phyloP scores from a whole-genome alignment of 257 asterid genomes.

The Anisodus tanguticus region DNA sequence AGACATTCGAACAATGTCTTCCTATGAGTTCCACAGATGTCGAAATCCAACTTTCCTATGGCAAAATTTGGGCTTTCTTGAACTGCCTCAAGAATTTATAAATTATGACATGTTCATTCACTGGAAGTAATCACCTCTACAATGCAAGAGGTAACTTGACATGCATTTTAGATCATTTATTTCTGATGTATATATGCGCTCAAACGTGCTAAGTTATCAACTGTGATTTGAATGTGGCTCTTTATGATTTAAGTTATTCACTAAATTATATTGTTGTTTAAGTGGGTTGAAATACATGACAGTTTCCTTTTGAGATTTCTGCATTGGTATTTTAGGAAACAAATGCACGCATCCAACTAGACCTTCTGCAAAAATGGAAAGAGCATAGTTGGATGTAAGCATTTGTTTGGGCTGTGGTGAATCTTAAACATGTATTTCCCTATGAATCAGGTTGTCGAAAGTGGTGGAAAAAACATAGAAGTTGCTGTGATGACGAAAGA shows the following conservation, averaged over 20 bases:
- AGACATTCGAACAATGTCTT: neutral
- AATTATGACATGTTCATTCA: neutral
- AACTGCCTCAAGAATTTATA: neutral
- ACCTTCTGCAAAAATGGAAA: neutral
- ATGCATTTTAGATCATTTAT: neutral
- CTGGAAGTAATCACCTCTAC: neutral
- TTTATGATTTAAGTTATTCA: neutral
- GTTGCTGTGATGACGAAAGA: conserved; percentile 94
- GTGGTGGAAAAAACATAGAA: conserved; percentile 97
- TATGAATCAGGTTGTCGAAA: conserved; percentile 78
- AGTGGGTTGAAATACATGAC: neutral
- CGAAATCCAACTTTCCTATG: neutral
- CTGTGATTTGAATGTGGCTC: neutral
- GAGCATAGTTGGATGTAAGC: neutral
- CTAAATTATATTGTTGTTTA: neutral
- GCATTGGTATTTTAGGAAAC: neutral
- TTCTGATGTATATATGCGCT: neutral
- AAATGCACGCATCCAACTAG: neutral
- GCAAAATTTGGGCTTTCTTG: conserved; percentile 9
- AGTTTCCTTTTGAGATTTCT: neutral
- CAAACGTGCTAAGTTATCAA: neutral
- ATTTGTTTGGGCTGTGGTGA: neutral
- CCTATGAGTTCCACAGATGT: neutral
- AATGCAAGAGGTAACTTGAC: neutral
- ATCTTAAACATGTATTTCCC: neutral